Evolutionary conservation across 2,329 filamentous ascomycete genomes (phyloP), one percentile per base, ranked within the genome.

Genomic region (Penicillium sclerotiorum): DNA sequence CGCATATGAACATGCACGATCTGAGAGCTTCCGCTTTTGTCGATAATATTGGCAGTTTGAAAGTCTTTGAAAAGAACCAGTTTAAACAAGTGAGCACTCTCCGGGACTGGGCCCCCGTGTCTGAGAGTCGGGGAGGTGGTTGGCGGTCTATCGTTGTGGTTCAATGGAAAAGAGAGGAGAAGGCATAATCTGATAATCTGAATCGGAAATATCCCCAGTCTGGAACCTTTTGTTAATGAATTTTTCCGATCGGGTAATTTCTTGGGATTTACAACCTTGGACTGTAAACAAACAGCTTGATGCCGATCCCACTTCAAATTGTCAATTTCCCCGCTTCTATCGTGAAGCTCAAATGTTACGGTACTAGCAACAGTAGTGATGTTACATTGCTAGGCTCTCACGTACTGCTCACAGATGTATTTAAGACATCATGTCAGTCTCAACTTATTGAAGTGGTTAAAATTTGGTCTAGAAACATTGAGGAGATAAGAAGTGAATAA

Each of bases 61-160:
- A 49, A 18, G 63, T 68, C 4, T 59, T 68, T 46, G 52, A 57
- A 36, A 66, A 67, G 46, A 65, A 63, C 41, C 60, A 61, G 30
- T 68, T 68, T 46, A 23, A 50, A 25, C 22, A 50, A 17, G 45
- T 56, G 23, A 18, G 38, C 38, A 59, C 49, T 1, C 33, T 64
- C 22, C 49, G 61, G 20, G 53, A 64, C 33, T 60, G 55, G 46
- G 50, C 45, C 25, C 28, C 28, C 4, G 51, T 54, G 15, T 40
- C 49, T 12, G 42, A 50, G 23, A 49, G 27, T 8, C 52, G 58
- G 25, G 59, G 53, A 3, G 62, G 53, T 8, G 59, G 60, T 12
- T 53, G 8, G 25, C 59, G 45, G 45, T 62, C 62, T 11, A 53
- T 65, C 47, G 45, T 54, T 3, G 23, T 54, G 13, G 12, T 58